phyloP scores from a whole-genome alignment of 306 rosid species.

The Prosopis cineraria region DNA sequence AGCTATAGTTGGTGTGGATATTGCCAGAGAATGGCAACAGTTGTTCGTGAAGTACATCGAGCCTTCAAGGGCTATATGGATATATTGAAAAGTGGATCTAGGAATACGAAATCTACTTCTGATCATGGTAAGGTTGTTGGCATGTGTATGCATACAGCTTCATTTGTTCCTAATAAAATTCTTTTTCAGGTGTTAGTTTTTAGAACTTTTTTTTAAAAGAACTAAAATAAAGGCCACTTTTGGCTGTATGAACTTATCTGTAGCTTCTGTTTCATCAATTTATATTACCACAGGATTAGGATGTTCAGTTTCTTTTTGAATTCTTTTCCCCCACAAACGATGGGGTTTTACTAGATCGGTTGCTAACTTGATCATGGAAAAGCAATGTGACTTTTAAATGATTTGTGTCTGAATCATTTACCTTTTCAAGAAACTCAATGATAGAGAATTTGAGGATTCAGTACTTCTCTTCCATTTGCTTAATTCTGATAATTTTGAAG shows the following conservation, averaged over 20 bases:
- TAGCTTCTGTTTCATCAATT: neutral
- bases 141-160: neutral
- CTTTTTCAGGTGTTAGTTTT: constrained; percentile 16
- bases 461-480: neutral
- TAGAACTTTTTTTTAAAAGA: constrained; percentile 8
- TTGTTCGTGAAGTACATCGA: constrained; percentile 79
- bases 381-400: neutral
- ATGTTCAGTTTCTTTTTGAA: neutral
- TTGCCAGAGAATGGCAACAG: constrained; percentile 88
- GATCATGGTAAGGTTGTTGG: constrained; percentile 48
- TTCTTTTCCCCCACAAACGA: neutral
- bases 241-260: neutral
- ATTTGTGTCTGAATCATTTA: neutral
- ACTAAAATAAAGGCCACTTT: constrained; percentile 1
- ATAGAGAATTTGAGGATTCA: neutral
- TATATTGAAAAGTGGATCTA: constrained; percentile 48
- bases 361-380: neutral
- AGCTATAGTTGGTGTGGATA: constrained; percentile 95
- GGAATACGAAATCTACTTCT: constrained; percentile 42
- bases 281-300: constrained; percentile 6
- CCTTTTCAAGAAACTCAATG: neutral
- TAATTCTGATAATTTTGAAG: neutral
- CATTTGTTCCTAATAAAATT: constrained; percentile 18
- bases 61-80: constrained; percentile 62
- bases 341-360: neutral